phyloP scores from a whole-genome alignment of 2,329 filamentous ascomycete species.

The Sclerotinia minor region DNA sequence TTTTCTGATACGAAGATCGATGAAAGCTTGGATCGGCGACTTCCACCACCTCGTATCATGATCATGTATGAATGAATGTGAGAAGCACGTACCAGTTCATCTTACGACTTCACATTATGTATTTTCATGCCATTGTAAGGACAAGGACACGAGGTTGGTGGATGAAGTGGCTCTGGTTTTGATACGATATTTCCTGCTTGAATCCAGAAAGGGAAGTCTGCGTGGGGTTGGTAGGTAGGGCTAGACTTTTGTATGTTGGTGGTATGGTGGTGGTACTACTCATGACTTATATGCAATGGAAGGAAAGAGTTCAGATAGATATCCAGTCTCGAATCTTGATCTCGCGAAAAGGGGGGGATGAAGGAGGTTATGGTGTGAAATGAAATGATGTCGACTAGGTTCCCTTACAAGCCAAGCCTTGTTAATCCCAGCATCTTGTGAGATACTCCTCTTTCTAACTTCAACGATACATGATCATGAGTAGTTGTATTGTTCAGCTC shows the following conservation, averaged over 20 bases:
- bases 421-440: background rate
- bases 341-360: constrained; percentile 17
- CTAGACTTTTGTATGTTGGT: background rate
- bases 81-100: constrained; percentile 11
- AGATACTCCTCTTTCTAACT: background rate
- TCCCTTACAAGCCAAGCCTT: background rate
- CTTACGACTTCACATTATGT: constrained; percentile 13
- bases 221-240: background rate
- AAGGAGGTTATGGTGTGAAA: background rate
- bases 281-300: background rate
- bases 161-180: background rate
- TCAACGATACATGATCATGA: background rate
- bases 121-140: constrained; percentile 11
- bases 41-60: constrained; percentile 7
- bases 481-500: background rate
- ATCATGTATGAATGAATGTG: background rate
- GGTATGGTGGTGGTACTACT: background rate
- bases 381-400: background rate
- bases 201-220: background rate
- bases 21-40: constrained; percentile 17
- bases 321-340: background rate
- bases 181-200: constrained; percentile 8
- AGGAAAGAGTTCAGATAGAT: background rate
- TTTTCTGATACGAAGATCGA: constrained; percentile 10
- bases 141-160: constrained; percentile 13